A percentile compares a stretch with the other conserved stretches of the same genome.
phyloP scores from a whole-genome alignment of 164 flowering plant species.

The Pachysandra terminalis region DNA sequence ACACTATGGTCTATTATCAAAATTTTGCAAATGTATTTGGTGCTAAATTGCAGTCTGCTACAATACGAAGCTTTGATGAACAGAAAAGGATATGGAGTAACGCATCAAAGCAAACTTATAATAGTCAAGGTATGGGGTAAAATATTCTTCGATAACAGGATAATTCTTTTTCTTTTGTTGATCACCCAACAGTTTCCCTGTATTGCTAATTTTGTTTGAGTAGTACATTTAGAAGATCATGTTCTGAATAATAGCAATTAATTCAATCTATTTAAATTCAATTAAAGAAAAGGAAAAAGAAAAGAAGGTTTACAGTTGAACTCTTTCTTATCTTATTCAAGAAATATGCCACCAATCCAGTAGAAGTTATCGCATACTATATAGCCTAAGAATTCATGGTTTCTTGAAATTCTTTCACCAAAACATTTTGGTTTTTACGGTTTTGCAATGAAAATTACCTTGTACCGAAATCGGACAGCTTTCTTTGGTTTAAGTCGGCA shows the following conservation, averaged over 20 bases:
- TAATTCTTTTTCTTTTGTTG: slow-evolving; percentile 10
- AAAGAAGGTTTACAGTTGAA: background rate
- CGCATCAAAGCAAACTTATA: slow-evolving; percentile 25
- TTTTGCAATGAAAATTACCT: too few relatives aligned
- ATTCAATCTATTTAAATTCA: background rate
- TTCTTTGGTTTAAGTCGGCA: too few relatives aligned
- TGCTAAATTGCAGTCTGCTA: slow-evolving; percentile 58
- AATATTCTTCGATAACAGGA: slow-evolving; percentile 12
- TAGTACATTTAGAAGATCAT: too few relatives aligned
- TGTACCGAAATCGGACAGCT: too few relatives aligned
- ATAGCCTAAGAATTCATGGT: background rate
- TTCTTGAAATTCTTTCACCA: too few relatives aligned
- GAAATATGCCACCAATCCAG: background rate
- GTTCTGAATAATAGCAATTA: slow-evolving; percentile 2
- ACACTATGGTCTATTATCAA: slow-evolving; percentile 45
- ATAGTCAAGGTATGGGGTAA: background rate
- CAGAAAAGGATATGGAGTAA: slow-evolving; percentile 66
- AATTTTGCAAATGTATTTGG: slow-evolving; percentile 42
- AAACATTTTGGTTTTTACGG: too few relatives aligned
- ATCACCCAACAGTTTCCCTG: background rate
- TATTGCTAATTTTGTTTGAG: background rate
- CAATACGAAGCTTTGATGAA: slow-evolving; percentile 66
- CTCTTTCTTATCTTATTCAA: too few relatives aligned
- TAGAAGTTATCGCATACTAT: background rate
- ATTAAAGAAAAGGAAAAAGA: background rate